Evolutionary conservation across 495 filamentous ascomycete species (phyloP).

Genomic region (Penicillium soppii): DNA sequence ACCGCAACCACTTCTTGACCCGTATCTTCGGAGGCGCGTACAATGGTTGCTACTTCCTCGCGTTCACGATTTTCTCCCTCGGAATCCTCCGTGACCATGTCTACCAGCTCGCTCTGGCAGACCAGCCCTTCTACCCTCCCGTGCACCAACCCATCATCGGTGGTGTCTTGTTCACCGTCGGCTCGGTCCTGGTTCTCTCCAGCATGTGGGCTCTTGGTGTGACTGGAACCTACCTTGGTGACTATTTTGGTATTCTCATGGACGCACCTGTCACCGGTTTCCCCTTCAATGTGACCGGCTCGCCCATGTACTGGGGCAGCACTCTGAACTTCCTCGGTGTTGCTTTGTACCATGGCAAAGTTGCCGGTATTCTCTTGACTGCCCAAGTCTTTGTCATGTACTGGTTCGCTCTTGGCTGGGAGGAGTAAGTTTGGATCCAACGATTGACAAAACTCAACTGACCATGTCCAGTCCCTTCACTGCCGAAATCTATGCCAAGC

Average conservation of each 20-base stretch:
- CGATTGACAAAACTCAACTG: conserved; percentile 10
- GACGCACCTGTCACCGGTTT: conserved; percentile 89
- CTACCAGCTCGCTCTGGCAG: conserved; percentile 45
- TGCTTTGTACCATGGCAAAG: conserved; percentile 85
- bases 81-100: conserved; percentile 82
- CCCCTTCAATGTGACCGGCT: conserved; percentile 88
- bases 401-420: conserved; percentile 78
- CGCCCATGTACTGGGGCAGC: conserved; percentile 96
- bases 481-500: conserved; percentile 87
- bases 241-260: conserved; percentile 99
- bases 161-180: conserved; percentile 65
- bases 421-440: conserved; percentile 62
- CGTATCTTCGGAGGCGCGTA: conserved; percentile 81
- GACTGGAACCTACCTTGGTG: conserved; percentile 94
- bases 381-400: conserved; percentile 75
- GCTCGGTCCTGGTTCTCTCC: conserved; percentile 82
- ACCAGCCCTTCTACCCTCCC: conserved; percentile 44
- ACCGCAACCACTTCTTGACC: conserved; percentile 84
- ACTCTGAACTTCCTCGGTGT: conserved; percentile 89
- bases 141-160: conserved; percentile 73
- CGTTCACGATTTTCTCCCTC: conserved; percentile 82
- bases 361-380: conserved; percentile 80
- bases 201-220: conserved; percentile 92
- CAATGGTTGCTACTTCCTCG: conserved; percentile 86
- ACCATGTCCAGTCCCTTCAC: conserved; percentile 75